phyloP scores from a whole-genome alignment of 2,329 filamentous ascomycete species.

The Lomentospora prolificans region DNA sequence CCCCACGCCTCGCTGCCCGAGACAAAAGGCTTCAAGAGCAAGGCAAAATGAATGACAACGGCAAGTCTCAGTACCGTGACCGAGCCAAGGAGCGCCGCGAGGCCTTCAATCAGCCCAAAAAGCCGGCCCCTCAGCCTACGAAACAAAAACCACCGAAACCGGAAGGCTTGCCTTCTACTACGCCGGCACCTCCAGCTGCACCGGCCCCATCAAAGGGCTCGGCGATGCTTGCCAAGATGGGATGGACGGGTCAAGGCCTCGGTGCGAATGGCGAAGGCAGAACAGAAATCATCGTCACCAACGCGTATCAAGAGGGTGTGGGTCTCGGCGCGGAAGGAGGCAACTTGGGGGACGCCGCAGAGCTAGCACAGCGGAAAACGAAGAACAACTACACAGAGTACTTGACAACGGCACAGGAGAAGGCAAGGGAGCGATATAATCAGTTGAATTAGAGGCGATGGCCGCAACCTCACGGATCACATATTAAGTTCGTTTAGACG shows the following conservation, averaged over 20 bases:
- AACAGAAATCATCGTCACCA: conserved; percentile 53
- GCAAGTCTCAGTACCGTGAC: conserved; percentile 45
- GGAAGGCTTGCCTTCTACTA: conserved; percentile 22
- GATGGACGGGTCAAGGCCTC: conserved; percentile 58
- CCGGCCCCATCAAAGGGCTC: conserved; percentile 50
- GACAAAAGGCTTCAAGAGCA: conserved; percentile 25
- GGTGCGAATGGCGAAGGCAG: conserved; percentile 53
- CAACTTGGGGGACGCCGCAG: conserved; percentile 58
- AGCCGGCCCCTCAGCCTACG: conserved; percentile 27
- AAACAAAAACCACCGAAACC: conserved; percentile 18
- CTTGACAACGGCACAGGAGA: conserved; percentile 53
- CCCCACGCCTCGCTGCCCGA: conserved; percentile 26
- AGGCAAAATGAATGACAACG: conserved; percentile 16
- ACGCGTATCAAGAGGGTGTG: conserved; percentile 57
- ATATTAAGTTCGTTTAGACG: neutral
- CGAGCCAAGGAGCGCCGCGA: conserved; percentile 57
- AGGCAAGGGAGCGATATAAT: conserved; percentile 56
- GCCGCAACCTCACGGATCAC: neutral
- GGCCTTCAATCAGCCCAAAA: conserved; percentile 51
- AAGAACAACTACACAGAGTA: conserved; percentile 52
- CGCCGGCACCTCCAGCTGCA: conserved; percentile 18
- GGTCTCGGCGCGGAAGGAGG: conserved; percentile 60
- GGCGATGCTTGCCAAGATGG: conserved; percentile 62
- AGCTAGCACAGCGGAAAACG: conserved; percentile 53
- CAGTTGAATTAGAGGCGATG: conserved; percentile 27